A percentile compares a stretch with the other conserved stretches of the same genome.
These are phyloP conservation scores for Hebeloma cylindrosporum DNA, from an alignment of 768 basidiomycete species.

Conservation along the genomic window DNA sequence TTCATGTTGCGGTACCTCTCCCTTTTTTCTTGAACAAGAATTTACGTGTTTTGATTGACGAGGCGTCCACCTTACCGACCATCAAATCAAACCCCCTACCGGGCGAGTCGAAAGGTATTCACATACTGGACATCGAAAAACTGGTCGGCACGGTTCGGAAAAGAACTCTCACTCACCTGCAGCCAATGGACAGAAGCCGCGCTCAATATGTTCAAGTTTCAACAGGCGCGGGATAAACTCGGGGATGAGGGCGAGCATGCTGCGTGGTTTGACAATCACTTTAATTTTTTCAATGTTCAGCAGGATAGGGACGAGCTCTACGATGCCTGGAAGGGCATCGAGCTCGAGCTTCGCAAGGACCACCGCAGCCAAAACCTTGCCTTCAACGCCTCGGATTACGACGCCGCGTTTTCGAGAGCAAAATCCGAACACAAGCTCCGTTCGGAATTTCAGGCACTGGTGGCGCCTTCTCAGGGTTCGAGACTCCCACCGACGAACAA, in stretches of 20 bases:
- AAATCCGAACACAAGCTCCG: background rate
- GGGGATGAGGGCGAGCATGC: background rate
- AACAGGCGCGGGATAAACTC: background rate
- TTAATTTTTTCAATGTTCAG: constrained; percentile 1
- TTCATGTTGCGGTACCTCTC: constrained; percentile 5
- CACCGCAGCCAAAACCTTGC: background rate
- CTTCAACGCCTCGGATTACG: background rate
- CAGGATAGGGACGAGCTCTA: background rate
- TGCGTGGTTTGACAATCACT: background rate
- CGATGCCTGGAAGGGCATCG: constrained; percentile 1
- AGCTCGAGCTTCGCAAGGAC: background rate
- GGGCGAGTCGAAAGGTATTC: background rate
- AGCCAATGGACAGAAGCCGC: constrained; percentile 2
- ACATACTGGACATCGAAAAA: background rate
- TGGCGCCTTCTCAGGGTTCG: too few relatives aligned
- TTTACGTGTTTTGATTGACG: background rate
- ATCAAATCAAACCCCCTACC: background rate
- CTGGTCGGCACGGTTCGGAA: background rate
- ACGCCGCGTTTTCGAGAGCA: background rate
- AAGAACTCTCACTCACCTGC: background rate
- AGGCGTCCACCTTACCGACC: background rate
- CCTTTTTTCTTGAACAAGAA: constrained; percentile 15
- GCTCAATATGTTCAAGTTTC: background rate
- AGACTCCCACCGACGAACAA: background rate
- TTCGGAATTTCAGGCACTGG: background rate